These are phyloP conservation scores for Purpureocillium takamizusanense DNA, from an alignment of 2,329 filamentous ascomycete genomes.

Conservation along the genomic window DNA sequence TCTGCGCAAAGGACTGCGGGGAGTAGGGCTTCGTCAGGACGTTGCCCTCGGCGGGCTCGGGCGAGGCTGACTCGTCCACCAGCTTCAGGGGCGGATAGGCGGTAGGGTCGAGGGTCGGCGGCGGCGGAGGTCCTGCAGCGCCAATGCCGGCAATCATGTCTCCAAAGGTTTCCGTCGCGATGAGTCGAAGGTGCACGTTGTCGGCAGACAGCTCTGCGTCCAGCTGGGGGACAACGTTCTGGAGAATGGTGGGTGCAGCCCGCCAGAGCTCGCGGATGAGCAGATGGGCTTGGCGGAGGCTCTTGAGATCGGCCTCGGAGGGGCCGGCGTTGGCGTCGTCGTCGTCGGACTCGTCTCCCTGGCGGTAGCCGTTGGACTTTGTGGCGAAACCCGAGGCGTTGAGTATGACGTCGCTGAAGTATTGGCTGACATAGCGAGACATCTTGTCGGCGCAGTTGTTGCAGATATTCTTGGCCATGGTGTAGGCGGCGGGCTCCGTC, in stretches of 20 bases:
- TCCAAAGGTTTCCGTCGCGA: constrained; percentile 89
- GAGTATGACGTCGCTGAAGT: constrained; percentile 94
- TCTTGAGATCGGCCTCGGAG: constrained; percentile 75
- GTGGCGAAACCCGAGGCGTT: constrained; percentile 61
- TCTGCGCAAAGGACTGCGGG: constrained; percentile 80
- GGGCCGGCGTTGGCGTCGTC: constrained; percentile 52
- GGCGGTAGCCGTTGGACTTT: constrained; percentile 47
- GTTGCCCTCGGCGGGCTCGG: constrained; percentile 40
- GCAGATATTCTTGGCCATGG: constrained; percentile 93
- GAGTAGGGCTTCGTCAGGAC: constrained; percentile 76
- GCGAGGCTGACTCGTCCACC: constrained; percentile 38
- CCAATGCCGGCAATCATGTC: constrained; percentile 93
- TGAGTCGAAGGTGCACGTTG: constrained; percentile 72
- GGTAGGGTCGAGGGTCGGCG: constrained; percentile 65
- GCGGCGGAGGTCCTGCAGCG: constrained; percentile 73
- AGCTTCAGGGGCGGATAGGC: constrained; percentile 73
- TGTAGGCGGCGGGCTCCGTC: constrained; percentile 84
- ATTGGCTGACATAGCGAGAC: constrained; percentile 88
- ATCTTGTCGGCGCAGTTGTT: constrained; percentile 86
- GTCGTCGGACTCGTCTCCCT: constrained; percentile 55
- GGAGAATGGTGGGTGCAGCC: constrained; percentile 76
- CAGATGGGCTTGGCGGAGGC: constrained; percentile 81
- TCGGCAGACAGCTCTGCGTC: constrained; percentile 89
- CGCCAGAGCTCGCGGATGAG: constrained; percentile 90
- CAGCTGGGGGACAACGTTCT: constrained; percentile 88